Evolutionary conservation across 108 stramenopile species (phyloP).

Genomic region (Heterococcus sp.): DNA sequence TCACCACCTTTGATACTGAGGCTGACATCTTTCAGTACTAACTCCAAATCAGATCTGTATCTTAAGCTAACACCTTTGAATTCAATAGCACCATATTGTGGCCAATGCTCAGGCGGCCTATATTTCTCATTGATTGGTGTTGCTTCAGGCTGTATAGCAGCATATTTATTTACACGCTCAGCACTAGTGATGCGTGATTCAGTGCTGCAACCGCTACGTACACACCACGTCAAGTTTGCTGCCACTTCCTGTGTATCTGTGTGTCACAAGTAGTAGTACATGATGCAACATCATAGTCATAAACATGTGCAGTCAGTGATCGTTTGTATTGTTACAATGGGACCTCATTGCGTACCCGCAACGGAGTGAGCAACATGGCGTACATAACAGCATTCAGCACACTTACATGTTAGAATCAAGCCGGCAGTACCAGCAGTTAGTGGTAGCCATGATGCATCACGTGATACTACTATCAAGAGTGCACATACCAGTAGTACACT

Average conservation of each 20-base stretch:
- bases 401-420: slow-evolving; percentile 76
- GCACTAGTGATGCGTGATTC: slow-evolving; percentile 50
- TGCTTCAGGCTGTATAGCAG: slow-evolving; percentile 36
- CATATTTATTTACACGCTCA: slow-evolving; percentile 67
- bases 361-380: neutral
- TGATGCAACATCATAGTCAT: neutral
- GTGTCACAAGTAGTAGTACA: neutral
- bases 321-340: neutral
- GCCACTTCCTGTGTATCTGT: neutral
- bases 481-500: slow-evolving; percentile 65
- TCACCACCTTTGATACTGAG: slow-evolving; percentile 22
- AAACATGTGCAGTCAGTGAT: neutral
- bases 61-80: slow-evolving; percentile 41
- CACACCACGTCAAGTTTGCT: slow-evolving; percentile 46
- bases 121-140: slow-evolving; percentile 2
- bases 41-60: slow-evolving; percentile 39
- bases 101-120: slow-evolving; percentile 6
- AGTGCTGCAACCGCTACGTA: slow-evolving; percentile 49
- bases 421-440: slow-evolving; percentile 83
- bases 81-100: slow-evolving; percentile 1
- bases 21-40: slow-evolving; percentile 54
- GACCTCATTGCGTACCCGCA: neutral
- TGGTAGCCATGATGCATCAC: neutral
- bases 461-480: slow-evolving; percentile 64
- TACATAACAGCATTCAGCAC: neutral